phyloP scores from a whole-genome alignment of 2,329 filamentous ascomycete genomes.

The Verticillium zaregamsianum region DNA sequence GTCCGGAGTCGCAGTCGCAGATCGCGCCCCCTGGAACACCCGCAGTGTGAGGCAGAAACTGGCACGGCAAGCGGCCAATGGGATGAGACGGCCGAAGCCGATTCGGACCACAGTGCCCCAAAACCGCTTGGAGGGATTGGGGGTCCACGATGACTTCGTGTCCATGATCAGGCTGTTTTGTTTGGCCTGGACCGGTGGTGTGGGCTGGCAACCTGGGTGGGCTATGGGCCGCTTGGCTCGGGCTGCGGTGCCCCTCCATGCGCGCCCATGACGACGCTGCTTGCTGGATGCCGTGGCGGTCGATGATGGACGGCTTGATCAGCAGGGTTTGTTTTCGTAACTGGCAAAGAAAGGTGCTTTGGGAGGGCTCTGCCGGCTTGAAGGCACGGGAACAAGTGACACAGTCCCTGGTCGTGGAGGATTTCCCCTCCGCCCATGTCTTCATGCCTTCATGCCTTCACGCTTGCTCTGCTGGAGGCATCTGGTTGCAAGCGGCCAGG shows the following conservation, averaged over 20 bases:
- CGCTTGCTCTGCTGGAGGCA: background rate
- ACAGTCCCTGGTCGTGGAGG: too few species aligned
- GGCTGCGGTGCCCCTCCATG: background rate
- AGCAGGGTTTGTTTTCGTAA: background rate
- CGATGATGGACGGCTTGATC: background rate
- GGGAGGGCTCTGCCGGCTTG: background rate
- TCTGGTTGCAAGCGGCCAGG: background rate
- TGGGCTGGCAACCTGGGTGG: background rate
- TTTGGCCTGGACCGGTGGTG: background rate
- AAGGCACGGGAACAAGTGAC: background rate
- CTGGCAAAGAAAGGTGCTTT: background rate
- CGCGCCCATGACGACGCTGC: background rate
- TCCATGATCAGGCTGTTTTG: background rate
- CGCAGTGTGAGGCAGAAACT: constrained; percentile 13
- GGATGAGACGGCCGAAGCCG: constrained; percentile 11
- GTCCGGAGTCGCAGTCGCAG: constrained; percentile 12
- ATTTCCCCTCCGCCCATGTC: background rate
- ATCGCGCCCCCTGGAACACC: constrained; percentile 12
- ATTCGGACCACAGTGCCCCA: constrained; percentile 13
- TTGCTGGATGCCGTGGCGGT: background rate
- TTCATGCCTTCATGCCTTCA: background rate
- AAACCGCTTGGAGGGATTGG: background rate
- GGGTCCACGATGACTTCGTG: background rate
- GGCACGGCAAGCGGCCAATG: constrained; percentile 7
- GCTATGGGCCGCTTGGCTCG: background rate